Evolutionary conservation across 108 stramenopile genomes (phyloP).

Genomic region (Skeletonema costatum): DNA sequence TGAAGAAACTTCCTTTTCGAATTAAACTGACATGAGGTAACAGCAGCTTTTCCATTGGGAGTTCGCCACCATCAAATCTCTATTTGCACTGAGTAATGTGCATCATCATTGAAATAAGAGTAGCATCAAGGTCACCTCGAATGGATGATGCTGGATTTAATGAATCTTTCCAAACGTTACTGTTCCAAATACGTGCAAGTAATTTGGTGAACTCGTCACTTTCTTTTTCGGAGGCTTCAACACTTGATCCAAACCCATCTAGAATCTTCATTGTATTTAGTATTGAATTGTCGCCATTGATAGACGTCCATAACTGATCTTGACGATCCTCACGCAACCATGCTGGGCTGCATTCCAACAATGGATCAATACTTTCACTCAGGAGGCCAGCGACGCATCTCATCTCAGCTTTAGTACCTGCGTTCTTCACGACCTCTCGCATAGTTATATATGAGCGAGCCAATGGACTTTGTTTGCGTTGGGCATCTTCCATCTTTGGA

Average conservation of each 20-base stretch:
- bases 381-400: not conserved
- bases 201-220: not conserved
- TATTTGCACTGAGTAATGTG: not conserved
- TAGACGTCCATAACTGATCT: not conserved
- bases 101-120: not conserved
- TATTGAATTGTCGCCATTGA: not conserved
- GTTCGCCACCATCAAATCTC: not conserved
- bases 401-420: not conserved
- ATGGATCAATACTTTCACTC: not conserved
- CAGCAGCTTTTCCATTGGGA: not conserved
- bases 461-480: not conserved
- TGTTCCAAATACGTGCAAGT: not conserved
- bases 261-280: slow-evolving; percentile 3
- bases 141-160: not conserved
- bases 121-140: slow-evolving; percentile 2
- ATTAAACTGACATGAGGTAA: not conserved
- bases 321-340: not conserved
- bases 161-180: not conserved
- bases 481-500: not conserved
- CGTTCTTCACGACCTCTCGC: not conserved
- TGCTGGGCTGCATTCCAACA: not conserved
- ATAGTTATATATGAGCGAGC: not conserved
- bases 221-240: not conserved
- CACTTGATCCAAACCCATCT: not conserved
- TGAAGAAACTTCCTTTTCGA: not conserved